phyloP scores from a whole-genome alignment of 2,329 filamentous ascomycete genomes.

The Cladorrhinum sp. region DNA sequence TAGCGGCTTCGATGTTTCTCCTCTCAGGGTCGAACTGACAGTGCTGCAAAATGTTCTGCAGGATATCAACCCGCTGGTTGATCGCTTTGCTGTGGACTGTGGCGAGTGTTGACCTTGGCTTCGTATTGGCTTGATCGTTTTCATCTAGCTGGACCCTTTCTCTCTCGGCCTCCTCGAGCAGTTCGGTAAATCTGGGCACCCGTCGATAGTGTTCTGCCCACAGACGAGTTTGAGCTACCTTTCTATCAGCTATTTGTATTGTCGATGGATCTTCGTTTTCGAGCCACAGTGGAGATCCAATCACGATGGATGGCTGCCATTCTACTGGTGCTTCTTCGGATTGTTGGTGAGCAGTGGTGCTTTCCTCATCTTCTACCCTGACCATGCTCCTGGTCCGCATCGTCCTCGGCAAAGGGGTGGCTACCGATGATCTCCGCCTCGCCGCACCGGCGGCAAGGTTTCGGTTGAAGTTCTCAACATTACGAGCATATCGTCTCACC shows the following conservation, averaged over 20 bases:
- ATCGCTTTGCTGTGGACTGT: conserved; percentile 32
- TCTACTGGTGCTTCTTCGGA: conserved; percentile 22
- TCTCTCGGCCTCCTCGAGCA: conserved; percentile 20
- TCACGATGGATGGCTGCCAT: conserved; percentile 32
- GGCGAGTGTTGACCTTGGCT: conserved; percentile 24
- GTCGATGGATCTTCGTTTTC: conserved; percentile 35
- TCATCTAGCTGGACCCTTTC: conserved; percentile 32
- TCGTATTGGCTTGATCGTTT: conserved; percentile 29
- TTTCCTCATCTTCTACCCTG: background rate
- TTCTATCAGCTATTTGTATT: conserved; percentile 37
- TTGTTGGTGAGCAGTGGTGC: background rate
- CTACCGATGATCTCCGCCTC: background rate
- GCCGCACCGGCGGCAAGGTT: conserved; percentile 7
- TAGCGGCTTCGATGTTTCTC: conserved; percentile 42
- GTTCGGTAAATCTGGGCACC: conserved; percentile 20
- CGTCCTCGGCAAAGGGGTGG: background rate
- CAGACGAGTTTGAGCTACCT: conserved; percentile 35
- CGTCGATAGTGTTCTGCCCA: conserved; percentile 20
- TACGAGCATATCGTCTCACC: background rate
- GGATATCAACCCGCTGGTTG: conserved; percentile 31
- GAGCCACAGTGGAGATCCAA: conserved; percentile 34
- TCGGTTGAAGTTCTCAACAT: conserved; percentile 12
- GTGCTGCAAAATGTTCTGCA: conserved; percentile 33
- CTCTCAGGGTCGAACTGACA: conserved; percentile 37
- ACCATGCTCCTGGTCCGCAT: conserved; percentile 11